Conservation (phyloP, 179 eudicot genomes). For the Dionaea muscipula region DNA sequence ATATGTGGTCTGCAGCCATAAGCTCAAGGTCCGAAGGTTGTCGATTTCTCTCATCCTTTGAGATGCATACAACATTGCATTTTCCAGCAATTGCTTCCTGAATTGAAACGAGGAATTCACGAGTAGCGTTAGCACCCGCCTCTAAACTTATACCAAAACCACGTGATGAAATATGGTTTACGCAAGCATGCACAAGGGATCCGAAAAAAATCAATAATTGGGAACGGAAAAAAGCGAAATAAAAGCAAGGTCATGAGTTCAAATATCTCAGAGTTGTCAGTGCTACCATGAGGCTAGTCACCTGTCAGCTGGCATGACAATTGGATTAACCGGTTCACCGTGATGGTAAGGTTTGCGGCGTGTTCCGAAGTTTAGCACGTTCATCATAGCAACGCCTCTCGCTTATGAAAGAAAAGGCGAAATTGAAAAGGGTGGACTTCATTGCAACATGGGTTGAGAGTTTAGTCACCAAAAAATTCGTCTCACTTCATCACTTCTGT, state of each 20-base stretch:
- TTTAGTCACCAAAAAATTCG: too few relatives aligned
- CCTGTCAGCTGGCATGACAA: too few relatives aligned
- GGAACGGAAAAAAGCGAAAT: not conserved
- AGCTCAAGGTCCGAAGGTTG: conserved; percentile 54
- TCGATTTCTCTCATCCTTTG: conserved; percentile 53
- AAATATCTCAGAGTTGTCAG: not conserved
- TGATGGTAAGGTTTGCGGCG: too few relatives aligned
- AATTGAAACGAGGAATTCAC: conserved; percentile 18
- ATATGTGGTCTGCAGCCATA: conserved; percentile 44
- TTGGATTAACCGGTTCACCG: too few relatives aligned
- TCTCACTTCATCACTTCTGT: too few relatives aligned
- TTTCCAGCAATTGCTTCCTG: conserved; percentile 75
- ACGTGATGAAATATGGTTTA: conserved; percentile 6
- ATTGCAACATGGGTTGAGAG: too few relatives aligned
- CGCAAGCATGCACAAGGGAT: conserved; percentile 5
- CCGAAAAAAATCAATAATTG: not conserved
- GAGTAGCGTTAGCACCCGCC: conserved; percentile 20
- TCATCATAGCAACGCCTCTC: too few relatives aligned
- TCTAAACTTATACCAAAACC: conserved; percentile 3
- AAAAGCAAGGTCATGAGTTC: not conserved
- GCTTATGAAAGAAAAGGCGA: too few relatives aligned
- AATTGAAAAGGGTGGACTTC: too few relatives aligned
- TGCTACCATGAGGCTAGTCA: too few relatives aligned
- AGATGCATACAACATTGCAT: conserved; percentile 65
- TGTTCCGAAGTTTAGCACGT: too few relatives aligned